Conservation (phyloP, 192 early-diverging fungal genomes). For the Kickxella alabastrina region DNA sequence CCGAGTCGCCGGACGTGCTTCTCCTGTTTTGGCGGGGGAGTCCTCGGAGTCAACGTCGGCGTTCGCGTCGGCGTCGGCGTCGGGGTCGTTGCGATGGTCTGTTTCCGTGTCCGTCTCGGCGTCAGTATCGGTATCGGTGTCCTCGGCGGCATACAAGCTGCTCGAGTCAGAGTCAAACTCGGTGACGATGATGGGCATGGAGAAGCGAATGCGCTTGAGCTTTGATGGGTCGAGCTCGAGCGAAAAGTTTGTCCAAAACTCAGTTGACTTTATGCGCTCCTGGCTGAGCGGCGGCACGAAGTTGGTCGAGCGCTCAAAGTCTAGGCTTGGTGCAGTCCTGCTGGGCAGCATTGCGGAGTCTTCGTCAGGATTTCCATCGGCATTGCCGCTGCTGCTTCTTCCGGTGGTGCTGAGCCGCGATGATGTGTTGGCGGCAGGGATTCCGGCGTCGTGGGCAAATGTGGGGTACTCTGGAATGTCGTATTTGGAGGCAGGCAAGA, state of each 20-base stretch:
- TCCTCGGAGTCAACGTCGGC: background rate
- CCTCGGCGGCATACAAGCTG: slow-evolving; percentile 25
- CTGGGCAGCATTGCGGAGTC: too few relatives aligned
- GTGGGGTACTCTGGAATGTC: slow-evolving; percentile 17
- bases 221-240: slow-evolving; percentile 44
- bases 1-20: background rate
- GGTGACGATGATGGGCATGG: slow-evolving; percentile 53
- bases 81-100: background rate
- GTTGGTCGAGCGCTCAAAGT: slow-evolving; percentile 46
- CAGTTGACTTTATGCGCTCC: slow-evolving; percentile 50
- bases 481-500: slow-evolving; percentile 7
- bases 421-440: slow-evolving; percentile 14
- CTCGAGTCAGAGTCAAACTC: slow-evolving; percentile 45
- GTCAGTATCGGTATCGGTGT: background rate
- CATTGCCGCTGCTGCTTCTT: slow-evolving; percentile 4
- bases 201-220: slow-evolving; percentile 50
- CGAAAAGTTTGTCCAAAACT: slow-evolving; percentile 51
- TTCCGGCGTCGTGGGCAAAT: slow-evolving; percentile 43
- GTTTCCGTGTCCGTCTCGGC: background rate
- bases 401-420: too few relatives aligned
- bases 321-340: slow-evolving; percentile 44
- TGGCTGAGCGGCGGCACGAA: slow-evolving; percentile 48
- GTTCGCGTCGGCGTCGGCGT: background rate
- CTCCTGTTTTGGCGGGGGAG: background rate
- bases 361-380: slow-evolving; percentile 5